A percentile compares a stretch with the other conserved stretches of the same genome.
Conservation (phyloP, 2,329 filamentous ascomycete species). For the Cladosporium halotolerans region DNA sequence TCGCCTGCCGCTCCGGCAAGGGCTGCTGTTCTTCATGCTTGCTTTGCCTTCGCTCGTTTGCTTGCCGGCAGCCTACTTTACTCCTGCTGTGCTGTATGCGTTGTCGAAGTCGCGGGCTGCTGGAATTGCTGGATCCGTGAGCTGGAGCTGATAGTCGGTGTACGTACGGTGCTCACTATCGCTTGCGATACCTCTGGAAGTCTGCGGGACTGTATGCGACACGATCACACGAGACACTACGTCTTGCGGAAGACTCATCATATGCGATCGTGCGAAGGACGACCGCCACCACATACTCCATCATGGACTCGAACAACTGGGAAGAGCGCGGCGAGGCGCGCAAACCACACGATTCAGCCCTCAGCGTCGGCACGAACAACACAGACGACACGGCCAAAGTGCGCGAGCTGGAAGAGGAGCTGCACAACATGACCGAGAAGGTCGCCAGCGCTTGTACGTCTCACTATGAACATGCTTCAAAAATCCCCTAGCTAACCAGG, state of each 20-base stretch:
- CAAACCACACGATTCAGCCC: constrained; percentile 42
- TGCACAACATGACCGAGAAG: constrained; percentile 64
- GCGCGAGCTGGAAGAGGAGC: constrained; percentile 63
- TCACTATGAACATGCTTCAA: constrained; percentile 8
- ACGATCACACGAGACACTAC: not conserved
- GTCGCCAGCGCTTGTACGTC: constrained; percentile 54
- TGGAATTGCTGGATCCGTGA: not conserved
- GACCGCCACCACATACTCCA: not conserved
- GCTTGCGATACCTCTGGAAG: too few relatives aligned
- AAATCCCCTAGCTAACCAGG: not conserved
- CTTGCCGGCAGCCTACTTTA: not conserved
- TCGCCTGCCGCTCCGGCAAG: too few relatives aligned
- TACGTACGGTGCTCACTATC: too few relatives aligned
- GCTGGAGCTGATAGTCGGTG: too few relatives aligned
- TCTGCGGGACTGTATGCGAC: not conserved
- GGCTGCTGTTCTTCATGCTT: too few relatives aligned
- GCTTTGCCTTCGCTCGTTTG: not conserved
- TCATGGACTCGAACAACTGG: constrained; percentile 8
- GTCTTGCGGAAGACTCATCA: not conserved
- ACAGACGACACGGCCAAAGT: constrained; percentile 29
- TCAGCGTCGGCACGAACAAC: constrained; percentile 38
- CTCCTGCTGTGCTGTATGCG: not conserved
- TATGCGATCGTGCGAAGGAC: not conserved
- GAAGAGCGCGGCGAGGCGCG: constrained; percentile 9
- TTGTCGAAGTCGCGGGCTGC: not conserved